Evolutionary conservation across 495 filamentous ascomycete species (phyloP), one percentile per base, ranked within the genome.

Genomic region (Echria macrotheca): DNA sequence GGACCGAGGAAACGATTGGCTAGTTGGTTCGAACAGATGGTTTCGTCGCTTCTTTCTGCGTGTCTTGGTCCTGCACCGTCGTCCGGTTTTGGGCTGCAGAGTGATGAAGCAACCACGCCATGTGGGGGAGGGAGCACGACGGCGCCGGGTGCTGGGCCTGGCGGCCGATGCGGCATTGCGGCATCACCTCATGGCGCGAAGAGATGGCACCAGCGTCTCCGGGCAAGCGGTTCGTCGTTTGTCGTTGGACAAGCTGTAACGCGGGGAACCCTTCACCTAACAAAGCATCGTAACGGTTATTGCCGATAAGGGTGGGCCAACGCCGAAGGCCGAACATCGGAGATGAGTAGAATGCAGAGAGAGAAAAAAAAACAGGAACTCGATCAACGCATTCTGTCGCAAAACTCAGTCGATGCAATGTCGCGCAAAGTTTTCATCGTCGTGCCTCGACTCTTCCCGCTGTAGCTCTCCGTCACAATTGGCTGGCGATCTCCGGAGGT

Each of bases 101-200:
- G n/a, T 35, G 32, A 14, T 14, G 32, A 12, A 1, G 31, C 31
- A 35, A 35, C 31, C 31, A 5, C 18, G 37, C 37, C 14, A 19
- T 19, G 38, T 41, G 38, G 38, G 38, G 38, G 38, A 41, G 9
- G 38, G 12, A 12, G 17, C 21, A 17, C 8, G 11, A 21, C 6
- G 38, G 9, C 18, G n/a, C n/a, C n/a, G n/a, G n/a, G n/a, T n/a
- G n/a, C n/a, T n/a, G n/a, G n/a, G n/a, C n/a, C n/a, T n/a, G n/a
- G n/a, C n/a, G n/a, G 28, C 6, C 7, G 28, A 31, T 12, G 28
- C 28, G 28, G 7, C 28, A 31, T 6, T 31, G 7, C 28, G 28
- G n/a, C n/a, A 41, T 41, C 38, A 22, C 38, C 38, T 41, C 38
- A 41, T 41, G 38, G 38, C 38, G 12, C 8, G 11, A n/a, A 17